These are phyloP conservation scores for Solanum hybrid DNA, from an alignment of 305 asterid genomes.

Conservation along the genomic window DNA sequence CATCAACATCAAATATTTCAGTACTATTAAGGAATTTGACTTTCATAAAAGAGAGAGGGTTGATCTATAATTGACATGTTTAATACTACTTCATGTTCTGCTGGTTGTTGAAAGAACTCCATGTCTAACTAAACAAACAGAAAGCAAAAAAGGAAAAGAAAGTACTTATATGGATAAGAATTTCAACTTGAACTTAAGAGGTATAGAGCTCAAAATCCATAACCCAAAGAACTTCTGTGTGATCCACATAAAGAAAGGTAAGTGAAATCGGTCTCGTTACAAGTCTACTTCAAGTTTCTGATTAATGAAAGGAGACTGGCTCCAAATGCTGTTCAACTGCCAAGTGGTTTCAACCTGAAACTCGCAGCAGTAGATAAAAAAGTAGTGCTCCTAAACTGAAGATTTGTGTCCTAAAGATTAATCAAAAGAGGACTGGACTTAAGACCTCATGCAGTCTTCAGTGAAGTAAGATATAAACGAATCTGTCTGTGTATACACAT, in stretches of 20 bases:
- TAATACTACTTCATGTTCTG: neutral
- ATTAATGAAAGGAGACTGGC: neutral
- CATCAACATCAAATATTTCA: neutral
- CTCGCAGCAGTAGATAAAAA: neutral
- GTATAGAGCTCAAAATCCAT: neutral
- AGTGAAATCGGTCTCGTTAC: neutral
- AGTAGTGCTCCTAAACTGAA: constrained; percentile 1
- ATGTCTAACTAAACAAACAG: neutral
- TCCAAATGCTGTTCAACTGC: neutral
- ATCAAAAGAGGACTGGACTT: neutral
- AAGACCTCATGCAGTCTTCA: neutral
- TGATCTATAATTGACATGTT: neutral
- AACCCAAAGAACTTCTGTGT: neutral
- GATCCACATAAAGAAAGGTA: neutral
- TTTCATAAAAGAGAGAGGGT: neutral
- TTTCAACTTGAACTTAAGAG: neutral
- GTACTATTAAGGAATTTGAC: neutral
- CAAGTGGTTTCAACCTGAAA: neutral
- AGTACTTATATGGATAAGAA: neutral
- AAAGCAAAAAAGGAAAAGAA: neutral
- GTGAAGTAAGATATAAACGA: neutral
- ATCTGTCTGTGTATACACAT: neutral
- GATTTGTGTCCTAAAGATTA: neutral
- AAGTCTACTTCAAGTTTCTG: neutral
- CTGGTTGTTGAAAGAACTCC: neutral